A percentile compares a stretch with the other conserved stretches of the same genome.
These are phyloP conservation scores for Hebeloma cylindrosporum DNA, from an alignment of 768 basidiomycete genomes.

Conservation along the genomic window DNA sequence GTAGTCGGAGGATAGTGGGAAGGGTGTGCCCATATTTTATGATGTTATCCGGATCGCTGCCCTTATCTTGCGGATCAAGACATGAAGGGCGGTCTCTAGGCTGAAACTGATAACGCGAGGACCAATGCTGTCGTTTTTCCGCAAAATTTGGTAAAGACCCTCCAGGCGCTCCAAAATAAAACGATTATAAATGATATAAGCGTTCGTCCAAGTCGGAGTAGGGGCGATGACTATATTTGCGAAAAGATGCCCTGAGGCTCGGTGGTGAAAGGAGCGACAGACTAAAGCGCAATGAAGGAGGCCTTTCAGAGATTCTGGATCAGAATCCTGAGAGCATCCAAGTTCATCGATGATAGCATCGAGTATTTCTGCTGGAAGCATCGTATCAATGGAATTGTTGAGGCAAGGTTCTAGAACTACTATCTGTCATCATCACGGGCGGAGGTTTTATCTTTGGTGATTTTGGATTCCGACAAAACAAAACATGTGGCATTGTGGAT, in stretches of 20 bases:
- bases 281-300: slow-evolving; percentile 9
- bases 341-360: slow-evolving; percentile 12
- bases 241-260: slow-evolving; percentile 9
- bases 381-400: not conserved
- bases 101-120: too few relatives aligned
- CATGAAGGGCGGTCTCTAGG: too few relatives aligned
- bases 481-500: too few relatives aligned
- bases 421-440: not conserved
- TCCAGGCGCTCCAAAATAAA: not conserved
- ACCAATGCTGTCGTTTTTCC: too few relatives aligned
- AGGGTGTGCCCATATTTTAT: too few relatives aligned
- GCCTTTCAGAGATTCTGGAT: not conserved
- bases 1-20: too few relatives aligned
- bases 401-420: not conserved
- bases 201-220: too few relatives aligned
- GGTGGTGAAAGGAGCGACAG: slow-evolving; percentile 9
- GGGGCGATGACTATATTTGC: not conserved
- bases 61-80: too few relatives aligned
- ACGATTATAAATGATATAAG: too few relatives aligned
- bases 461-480: too few relatives aligned
- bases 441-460: not conserved
- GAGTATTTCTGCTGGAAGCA: slow-evolving; percentile 9
- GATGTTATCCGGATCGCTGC: too few relatives aligned
- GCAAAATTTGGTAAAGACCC: too few relatives aligned
- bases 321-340: not conserved